Base-by-base conservation (phyloP, 1,139 yeast species). In the Kazachstania sp. region DNA sequence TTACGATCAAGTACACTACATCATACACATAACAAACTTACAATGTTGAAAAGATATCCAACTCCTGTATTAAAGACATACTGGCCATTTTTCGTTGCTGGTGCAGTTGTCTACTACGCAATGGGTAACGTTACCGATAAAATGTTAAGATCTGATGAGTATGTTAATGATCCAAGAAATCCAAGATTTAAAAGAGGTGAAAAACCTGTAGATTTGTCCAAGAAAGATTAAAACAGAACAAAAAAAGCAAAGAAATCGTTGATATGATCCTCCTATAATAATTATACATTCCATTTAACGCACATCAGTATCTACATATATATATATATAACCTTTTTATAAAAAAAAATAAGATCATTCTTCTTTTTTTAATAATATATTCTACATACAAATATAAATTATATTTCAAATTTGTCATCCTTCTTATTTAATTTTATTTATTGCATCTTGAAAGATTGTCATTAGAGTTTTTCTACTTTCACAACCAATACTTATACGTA, bases 401-500 rank as follows among this genome's bases (percentile, higher is more conserved):
- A n/a, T 36, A 4, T 36, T 4, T 36, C 7, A 32, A 15, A 15
- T 12, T 3, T 32, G 18, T 32, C 35, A 32, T 32, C 6, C 16
- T n/a, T n/a, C 15, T n/a, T 23, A 23, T 23, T 23, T 23, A 4
- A 23, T 23, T 42, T 51, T 51, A 16, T 75, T 74, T 52, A 83
- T 68, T 19, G 86, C 82, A 30, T 68, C 68, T 49, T 71, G 67
- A 53, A 84, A 69, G 1, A 71, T 73, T 0, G 58, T 60, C 19
- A 78, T 56, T 53, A 84, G 71, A 36, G 74, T 77, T 1, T 70
- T 71, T 32, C 72, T 70, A 44, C 79, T 82, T 61, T 84, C 94
- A 50, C 83, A 69, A 0, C 98, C 98, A 47, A 92, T 79, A 61
- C 95, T 85, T 48, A 92, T 76, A 61, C 98, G 75, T 42, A 92